These are phyloP conservation scores for Peniophora sp. DNA, from an alignment of 1,284 basidiomycete species.

Conservation along the genomic window DNA sequence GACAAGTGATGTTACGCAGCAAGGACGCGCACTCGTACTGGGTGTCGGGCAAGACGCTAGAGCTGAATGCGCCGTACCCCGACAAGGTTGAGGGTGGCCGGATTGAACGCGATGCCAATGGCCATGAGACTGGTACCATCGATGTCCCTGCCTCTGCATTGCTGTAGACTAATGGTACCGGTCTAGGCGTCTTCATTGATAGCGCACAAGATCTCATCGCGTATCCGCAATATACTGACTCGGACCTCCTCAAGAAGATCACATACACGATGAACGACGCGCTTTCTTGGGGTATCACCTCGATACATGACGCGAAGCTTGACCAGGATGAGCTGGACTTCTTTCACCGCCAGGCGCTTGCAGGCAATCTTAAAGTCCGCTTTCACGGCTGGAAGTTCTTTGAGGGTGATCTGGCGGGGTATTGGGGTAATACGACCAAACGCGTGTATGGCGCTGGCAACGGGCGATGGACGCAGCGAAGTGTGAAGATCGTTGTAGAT, in stretches of 20 bases:
- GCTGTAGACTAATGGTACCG: too few species aligned
- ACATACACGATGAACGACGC: constrained; percentile 59
- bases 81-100: constrained; percentile 71
- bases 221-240: constrained; percentile 57
- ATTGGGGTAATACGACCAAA: constrained; percentile 65
- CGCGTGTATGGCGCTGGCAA: constrained; percentile 51
- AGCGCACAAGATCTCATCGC: constrained; percentile 63
- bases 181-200: constrained; percentile 30
- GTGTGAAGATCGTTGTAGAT: constrained; percentile 88
- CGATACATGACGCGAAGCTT: constrained; percentile 80
- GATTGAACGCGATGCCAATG: constrained; percentile 61
- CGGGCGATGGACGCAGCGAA: constrained; percentile 61
- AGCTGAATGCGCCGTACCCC: constrained; percentile 51
- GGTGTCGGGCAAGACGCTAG: constrained; percentile 64
- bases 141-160: too few species aligned
- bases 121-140: constrained; percentile 61
- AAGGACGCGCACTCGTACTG: constrained; percentile 89
- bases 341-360: constrained; percentile 50
- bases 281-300: constrained; percentile 64
- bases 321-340: constrained; percentile 66
- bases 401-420: constrained; percentile 53
- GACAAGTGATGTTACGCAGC: constrained; percentile 72
- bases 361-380: constrained; percentile 41
- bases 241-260: constrained; percentile 57
- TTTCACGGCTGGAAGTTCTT: constrained; percentile 70